Evolutionary conservation across 2,329 filamentous ascomycete genomes (phyloP).

Genomic region (Paraphoma sp.): DNA sequence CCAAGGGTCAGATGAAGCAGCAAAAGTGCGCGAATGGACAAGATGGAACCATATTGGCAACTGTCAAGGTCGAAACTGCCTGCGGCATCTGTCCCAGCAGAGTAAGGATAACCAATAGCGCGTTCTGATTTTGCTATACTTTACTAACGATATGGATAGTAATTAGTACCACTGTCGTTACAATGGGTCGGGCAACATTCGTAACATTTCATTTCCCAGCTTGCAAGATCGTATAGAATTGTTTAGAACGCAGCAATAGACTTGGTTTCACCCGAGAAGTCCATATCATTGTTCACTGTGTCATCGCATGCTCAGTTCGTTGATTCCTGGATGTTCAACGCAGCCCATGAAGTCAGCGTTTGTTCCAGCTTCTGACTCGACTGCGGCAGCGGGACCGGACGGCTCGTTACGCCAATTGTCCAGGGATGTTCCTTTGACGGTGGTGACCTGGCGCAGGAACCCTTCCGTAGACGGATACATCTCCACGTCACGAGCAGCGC

Average conservation of each 20-base stretch:
- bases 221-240: too few relatives aligned
- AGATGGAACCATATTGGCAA: constrained; percentile 39
- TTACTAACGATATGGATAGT: background rate
- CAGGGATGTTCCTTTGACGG: constrained; percentile 15
- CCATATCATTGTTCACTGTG: too few relatives aligned
- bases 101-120: constrained; percentile 11
- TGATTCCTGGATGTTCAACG: too few relatives aligned
- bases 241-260: too few relatives aligned
- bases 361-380: background rate
- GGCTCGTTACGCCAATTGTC: constrained; percentile 11
- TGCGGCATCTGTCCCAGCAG: constrained; percentile 33
- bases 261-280: too few relatives aligned
- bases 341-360: too few relatives aligned
- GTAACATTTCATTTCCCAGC: too few relatives aligned
- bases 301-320: too few relatives aligned
- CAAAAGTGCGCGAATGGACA: constrained; percentile 38
- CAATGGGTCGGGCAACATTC: too few relatives aligned
- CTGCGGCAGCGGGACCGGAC: constrained; percentile 6
- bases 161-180: background rate
- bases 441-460: background rate
- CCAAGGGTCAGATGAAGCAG: constrained; percentile 40
- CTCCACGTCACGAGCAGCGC: background rate
- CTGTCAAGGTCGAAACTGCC: constrained; percentile 36
- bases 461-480: background rate
- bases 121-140: background rate